Evolutionary conservation across 2,329 filamentous ascomycete genomes (phyloP).

Genomic region (Aspergillus carbonarius): DNA sequence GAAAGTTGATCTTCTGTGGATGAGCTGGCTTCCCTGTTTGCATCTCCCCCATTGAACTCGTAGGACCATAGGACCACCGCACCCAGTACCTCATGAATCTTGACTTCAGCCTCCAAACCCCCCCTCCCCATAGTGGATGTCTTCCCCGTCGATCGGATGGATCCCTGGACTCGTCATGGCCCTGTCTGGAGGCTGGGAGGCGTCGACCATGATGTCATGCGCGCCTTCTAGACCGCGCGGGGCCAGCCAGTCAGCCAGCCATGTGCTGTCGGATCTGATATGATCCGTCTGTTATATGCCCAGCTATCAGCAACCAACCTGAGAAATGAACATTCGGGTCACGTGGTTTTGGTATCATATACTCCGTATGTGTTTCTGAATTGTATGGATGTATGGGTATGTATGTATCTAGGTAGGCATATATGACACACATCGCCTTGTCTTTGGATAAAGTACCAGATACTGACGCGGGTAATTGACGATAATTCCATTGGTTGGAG

Average conservation of each 20-base stretch:
- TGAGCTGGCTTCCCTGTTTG: background rate
- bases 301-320: no score
- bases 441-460: no score
- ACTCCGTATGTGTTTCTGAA: no score
- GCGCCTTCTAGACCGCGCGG: background rate
- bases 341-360: no score
- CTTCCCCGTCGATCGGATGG: background rate
- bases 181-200: background rate
- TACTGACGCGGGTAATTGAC: no score
- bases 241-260: background rate
- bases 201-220: slow-evolving; percentile 12
- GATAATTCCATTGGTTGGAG: no score
- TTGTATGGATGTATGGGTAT: no score
- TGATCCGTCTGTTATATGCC: background rate
- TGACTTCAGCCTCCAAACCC: background rate
- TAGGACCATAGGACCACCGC: background rate
- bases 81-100: slow-evolving; percentile 4
- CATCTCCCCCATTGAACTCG: background rate
- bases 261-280: background rate
- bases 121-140: background rate
- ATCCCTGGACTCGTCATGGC: background rate
- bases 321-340: no score
- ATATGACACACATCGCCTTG: no score
- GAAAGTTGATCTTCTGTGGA: slow-evolving; percentile 12
- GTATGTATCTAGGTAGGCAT: no score